Conservation (phyloP, 345 rosid species). For the Heritiera fomes region DNA sequence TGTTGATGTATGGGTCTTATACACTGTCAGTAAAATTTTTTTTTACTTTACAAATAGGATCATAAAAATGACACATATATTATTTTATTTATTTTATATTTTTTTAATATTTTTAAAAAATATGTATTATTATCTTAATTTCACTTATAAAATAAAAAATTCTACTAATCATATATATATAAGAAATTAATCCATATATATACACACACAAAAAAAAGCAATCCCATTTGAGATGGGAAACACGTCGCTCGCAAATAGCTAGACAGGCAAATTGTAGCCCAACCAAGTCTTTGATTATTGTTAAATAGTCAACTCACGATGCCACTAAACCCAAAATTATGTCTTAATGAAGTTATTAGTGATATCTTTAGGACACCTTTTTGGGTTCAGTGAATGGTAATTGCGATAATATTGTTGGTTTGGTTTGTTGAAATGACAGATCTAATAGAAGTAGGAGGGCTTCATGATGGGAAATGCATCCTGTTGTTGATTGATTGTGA, state of each 20-base stretch:
- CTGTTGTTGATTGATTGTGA: not conserved
- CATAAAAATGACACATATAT: too few species aligned
- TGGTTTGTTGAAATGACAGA: too few species aligned
- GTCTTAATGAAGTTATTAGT: not conserved
- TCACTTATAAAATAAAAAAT: too few species aligned
- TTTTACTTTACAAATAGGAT: too few species aligned
- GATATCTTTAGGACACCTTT: not conserved
- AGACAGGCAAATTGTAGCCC: not conserved
- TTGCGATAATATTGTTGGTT: not conserved
- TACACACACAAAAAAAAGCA: too few species aligned
- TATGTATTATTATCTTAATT: too few species aligned
- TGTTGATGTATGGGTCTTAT: too few species aligned
- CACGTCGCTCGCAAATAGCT: not conserved
- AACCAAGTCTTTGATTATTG: not conserved
- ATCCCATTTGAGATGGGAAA: not conserved
- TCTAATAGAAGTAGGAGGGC: not conserved
- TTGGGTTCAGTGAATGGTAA: not conserved
- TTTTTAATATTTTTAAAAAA: too few species aligned
- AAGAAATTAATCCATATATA: too few species aligned
- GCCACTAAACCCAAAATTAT: not conserved
- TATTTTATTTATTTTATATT: too few species aligned
- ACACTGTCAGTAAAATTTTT: too few species aligned
- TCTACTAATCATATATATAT: too few species aligned
- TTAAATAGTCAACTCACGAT: not conserved
- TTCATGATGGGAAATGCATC: not conserved